These are phyloP conservation scores for Scheffersomyces titani DNA, from an alignment of 1,139 yeast species.

Conservation along the genomic window DNA sequence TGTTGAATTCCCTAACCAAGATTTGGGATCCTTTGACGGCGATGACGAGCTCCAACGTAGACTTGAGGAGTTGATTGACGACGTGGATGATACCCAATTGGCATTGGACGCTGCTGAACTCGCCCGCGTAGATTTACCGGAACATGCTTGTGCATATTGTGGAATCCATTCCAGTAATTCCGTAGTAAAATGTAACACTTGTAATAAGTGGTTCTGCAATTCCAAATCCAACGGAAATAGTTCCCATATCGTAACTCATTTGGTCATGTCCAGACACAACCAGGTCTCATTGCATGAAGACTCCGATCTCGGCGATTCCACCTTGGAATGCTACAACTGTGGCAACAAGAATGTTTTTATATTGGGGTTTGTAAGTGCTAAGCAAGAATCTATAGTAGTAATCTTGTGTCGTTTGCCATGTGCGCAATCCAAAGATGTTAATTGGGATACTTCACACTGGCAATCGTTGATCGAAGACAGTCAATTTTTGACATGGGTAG, in stretches of 20 bases:
- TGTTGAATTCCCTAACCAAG: not conserved
- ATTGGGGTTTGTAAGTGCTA: conserved; percentile 87
- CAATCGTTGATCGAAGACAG: conserved; percentile 82
- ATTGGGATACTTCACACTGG: conserved; percentile 93
- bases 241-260: conserved; percentile 85
- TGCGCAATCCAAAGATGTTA: conserved; percentile 69
- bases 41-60: conserved; percentile 5
- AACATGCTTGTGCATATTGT: conserved; percentile 71
- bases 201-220: conserved; percentile 92
- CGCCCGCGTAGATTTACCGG: conserved; percentile 16
- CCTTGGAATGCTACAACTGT: conserved; percentile 88
- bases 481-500: conserved; percentile 80
- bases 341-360: conserved; percentile 80
- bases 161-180: conserved; percentile 67
- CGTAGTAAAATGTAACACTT: conserved; percentile 74
- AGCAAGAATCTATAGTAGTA: conserved; percentile 84
- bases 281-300: conserved; percentile 74
- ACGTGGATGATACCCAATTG: not conserved
- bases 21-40: conserved; percentile 1
- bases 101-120: conserved; percentile 4
- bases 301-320: conserved; percentile 82
- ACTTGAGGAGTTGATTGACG: not conserved
- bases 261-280: conserved; percentile 80
- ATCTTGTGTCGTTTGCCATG: conserved; percentile 88
- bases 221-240: conserved; percentile 62